Percentiles rank a stretch among this genome's conserved stretches.
Evolutionary conservation across 176 grass and related monocot species (phyloP).

Genomic region (Cymbopogon citratus): DNA sequence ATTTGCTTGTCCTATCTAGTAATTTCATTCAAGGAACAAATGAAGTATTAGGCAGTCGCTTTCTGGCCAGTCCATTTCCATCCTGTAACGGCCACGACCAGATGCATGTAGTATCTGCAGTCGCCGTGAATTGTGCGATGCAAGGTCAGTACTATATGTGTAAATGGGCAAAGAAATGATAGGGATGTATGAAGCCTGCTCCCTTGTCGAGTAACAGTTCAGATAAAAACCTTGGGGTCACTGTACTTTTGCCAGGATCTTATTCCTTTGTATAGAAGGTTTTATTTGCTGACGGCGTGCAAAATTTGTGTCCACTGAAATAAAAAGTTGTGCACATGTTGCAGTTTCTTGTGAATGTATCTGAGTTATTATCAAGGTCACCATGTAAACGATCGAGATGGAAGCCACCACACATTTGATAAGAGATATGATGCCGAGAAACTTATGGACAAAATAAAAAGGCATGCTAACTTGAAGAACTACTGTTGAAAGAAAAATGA

Average conservation of each 20-base stretch:
- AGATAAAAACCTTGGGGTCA: not conserved
- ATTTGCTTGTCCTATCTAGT: constrained; percentile 11
- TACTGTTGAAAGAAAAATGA: too few relatives aligned
- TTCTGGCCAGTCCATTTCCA: constrained; percentile 12
- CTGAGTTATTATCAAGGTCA: not conserved
- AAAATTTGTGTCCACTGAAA: not conserved
- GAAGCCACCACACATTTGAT: not conserved
- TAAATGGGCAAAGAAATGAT: not conserved
- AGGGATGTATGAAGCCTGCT: constrained; percentile 6
- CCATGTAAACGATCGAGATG: not conserved
- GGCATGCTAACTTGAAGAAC: not conserved
- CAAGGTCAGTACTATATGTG: not conserved
- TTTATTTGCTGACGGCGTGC: not conserved
- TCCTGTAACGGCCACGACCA: not conserved
- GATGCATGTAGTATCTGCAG: not conserved
- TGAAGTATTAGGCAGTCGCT: constrained; percentile 9
- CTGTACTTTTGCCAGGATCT: too few relatives aligned
- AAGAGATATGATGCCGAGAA: not conserved
- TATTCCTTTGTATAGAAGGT: not conserved
- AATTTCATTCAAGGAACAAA: not conserved
- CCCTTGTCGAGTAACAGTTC: not conserved
- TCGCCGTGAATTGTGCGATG: too few relatives aligned
- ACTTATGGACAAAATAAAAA: not conserved
- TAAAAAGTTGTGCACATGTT: not conserved
- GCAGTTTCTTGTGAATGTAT: not conserved